A percentile compares a stretch with the other conserved stretches of the same genome.
Conservation (phyloP, 1,284 basidiomycete species). For the Rhodotorula glutinis region DNA sequence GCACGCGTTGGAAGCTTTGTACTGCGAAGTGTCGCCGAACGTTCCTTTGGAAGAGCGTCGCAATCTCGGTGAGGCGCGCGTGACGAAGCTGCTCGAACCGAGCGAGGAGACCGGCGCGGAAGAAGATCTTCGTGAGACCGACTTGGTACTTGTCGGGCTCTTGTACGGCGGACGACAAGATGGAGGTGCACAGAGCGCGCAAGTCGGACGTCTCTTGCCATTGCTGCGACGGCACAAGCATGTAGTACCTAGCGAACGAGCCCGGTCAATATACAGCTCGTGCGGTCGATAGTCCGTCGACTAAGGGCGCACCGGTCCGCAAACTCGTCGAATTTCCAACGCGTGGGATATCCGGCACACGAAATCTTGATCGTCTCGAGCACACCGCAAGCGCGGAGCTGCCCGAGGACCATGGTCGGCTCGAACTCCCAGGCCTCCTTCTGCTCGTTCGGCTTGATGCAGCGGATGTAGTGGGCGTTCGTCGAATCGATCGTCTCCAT, state of each 20-base stretch:
- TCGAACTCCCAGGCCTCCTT: slow-evolving; percentile 97
- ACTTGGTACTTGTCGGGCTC: slow-evolving; percentile 96
- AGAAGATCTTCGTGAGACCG: slow-evolving; percentile 98
- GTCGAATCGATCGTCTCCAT: slow-evolving; percentile 98
- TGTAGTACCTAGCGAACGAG: slow-evolving; percentile 78
- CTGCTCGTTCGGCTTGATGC: slow-evolving; percentile 98
- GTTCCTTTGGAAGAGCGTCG: slow-evolving; percentile 96
- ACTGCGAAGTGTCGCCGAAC: slow-evolving; percentile 80
- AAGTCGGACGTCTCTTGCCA: slow-evolving; percentile 75
- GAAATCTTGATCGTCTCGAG: slow-evolving; percentile 98
- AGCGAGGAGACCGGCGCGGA: slow-evolving; percentile 98
- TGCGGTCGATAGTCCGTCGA: slow-evolving; percentile 40
- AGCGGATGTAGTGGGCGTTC: slow-evolving; percentile 98
- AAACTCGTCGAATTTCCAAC: slow-evolving; percentile 98
- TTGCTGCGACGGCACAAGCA: slow-evolving; percentile 81
- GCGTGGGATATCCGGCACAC: slow-evolving; percentile 97
- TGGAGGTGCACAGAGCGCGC: slow-evolving; percentile 74
- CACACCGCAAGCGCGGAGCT: slow-evolving; percentile 96
- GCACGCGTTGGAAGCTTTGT: slow-evolving; percentile 72
- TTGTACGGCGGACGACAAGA: slow-evolving; percentile 79
- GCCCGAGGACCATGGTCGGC: slow-evolving; percentile 91
- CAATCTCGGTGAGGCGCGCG: slow-evolving; percentile 80
- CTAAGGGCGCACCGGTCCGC: slow-evolving; percentile 71
- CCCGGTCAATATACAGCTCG: neutral
- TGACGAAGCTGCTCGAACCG: slow-evolving; percentile 87